Percentiles rank a stretch among this genome's conserved stretches.
phyloP scores from a whole-genome alignment of 164 flowering plant species.

The Platanus orientalis region DNA sequence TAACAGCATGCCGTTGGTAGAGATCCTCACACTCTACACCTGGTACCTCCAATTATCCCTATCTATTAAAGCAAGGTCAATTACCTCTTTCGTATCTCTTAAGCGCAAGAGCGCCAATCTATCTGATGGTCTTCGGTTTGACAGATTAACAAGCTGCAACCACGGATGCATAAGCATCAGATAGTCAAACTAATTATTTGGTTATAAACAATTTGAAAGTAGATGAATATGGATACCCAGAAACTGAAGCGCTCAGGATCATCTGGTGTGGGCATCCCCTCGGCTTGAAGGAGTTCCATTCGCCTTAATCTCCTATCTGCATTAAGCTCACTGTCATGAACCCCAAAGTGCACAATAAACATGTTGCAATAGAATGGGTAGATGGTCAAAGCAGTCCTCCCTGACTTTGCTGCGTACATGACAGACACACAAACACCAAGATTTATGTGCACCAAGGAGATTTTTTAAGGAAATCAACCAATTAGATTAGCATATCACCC shows the following conservation, averaged over 20 bases:
- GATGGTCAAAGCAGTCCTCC: too few species aligned
- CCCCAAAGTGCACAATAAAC: neutral
- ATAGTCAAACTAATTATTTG: neutral
- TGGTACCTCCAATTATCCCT: neutral
- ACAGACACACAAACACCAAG: too few species aligned
- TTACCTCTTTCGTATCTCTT: constrained; percentile 83
- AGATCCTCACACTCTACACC: too few species aligned
- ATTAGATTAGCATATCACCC: too few species aligned
- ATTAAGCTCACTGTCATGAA: constrained; percentile 5
- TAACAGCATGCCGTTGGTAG: too few species aligned
- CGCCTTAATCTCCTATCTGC: constrained; percentile 62
- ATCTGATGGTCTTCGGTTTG: constrained; percentile 66
- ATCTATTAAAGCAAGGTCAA: neutral
- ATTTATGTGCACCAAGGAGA: too few species aligned
- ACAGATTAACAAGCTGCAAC: constrained; percentile 65
- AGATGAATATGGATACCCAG: constrained; percentile 56
- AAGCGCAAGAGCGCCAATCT: constrained; percentile 72
- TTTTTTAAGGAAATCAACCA: too few species aligned
- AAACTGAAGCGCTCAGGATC: constrained; percentile 95
- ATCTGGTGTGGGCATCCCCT: constrained; percentile 64
- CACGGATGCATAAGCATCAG: constrained; percentile 9
- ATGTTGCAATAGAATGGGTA: constrained; percentile 3
- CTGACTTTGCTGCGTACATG: too few species aligned
- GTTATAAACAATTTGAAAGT: neutral
- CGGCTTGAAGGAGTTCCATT: constrained; percentile 47